These are phyloP conservation scores for Chlorella sp. DNA, from an alignment of 139 green algal species.

Conservation along the genomic window DNA sequence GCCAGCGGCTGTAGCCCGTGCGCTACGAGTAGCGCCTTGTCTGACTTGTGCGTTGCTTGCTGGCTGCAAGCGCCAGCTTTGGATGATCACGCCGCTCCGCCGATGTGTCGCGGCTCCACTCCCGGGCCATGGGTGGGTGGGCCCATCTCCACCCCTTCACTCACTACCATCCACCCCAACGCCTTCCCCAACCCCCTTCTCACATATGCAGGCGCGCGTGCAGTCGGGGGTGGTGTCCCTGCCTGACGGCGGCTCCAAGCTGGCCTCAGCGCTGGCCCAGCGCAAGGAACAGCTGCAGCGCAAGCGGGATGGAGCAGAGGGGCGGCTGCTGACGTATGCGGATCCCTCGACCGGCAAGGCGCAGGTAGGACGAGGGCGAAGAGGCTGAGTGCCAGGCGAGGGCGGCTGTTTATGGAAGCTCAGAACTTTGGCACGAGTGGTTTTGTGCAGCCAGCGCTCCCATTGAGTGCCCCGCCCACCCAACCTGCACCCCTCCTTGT, in stretches of 20 bases:
- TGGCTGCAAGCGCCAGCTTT: no score
- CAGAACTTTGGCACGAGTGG: no score
- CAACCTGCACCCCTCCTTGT: background rate
- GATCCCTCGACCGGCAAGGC: background rate
- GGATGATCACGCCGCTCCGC: no score
- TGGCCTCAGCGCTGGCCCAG: constrained; percentile 16
- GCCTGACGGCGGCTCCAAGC: constrained; percentile 31
- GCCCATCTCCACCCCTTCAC: no score
- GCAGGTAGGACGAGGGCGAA: background rate
- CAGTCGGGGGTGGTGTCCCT: constrained; percentile 10
- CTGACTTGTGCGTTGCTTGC: no score
- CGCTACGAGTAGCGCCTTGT: no score
- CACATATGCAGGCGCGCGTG: constrained; percentile 22
- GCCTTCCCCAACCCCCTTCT: background rate
- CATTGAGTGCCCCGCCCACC: no score
- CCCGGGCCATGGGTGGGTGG: no score
- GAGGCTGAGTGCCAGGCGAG: background rate
- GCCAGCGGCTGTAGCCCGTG: background rate
- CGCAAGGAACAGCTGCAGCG: background rate
- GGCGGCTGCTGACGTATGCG: constrained; percentile 20
- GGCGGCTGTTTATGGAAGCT: no score
- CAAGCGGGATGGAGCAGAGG: constrained; percentile 16
- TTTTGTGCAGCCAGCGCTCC: background rate
- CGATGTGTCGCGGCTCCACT: no score
- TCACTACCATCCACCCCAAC: background rate